Evolutionary conservation across 139 green algal species (phyloP).

Genomic region (Chlorella vulgaris): DNA sequence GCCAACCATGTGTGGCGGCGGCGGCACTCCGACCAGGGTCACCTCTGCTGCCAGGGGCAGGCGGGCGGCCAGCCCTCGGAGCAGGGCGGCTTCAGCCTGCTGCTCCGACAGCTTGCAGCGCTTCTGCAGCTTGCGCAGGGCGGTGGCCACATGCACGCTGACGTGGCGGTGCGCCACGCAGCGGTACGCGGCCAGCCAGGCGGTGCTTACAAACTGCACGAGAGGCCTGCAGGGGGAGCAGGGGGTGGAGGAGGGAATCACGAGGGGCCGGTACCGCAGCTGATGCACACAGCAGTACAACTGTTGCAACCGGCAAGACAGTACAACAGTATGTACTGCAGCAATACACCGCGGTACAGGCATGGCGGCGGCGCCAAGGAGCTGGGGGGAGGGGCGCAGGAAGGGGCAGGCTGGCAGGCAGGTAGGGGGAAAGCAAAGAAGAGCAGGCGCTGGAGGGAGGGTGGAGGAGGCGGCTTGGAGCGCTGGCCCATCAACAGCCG

Average conservation of each 20-base stretch:
- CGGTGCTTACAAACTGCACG: not conserved
- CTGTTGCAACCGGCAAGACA: too few relatives aligned
- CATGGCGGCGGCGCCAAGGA: not conserved
- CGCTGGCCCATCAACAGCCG: too few relatives aligned
- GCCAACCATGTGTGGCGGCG: too few relatives aligned
- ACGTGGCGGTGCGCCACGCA: not conserved
- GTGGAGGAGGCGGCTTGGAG: too few relatives aligned
- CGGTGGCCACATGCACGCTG: not conserved
- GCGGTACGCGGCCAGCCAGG: slow-evolving; percentile 11
- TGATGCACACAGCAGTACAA: too few relatives aligned
- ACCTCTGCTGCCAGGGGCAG: slow-evolving; percentile 5
- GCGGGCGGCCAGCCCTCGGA: not conserved
- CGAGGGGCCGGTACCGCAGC: too few relatives aligned
- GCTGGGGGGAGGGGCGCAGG: not conserved
- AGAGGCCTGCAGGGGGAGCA: not conserved
- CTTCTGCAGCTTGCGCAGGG: not conserved
- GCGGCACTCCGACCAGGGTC: not conserved
- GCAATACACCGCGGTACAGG: too few relatives aligned
- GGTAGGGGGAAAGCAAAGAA: too few relatives aligned
- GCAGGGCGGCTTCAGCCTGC: not conserved
- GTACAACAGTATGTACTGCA: too few relatives aligned
- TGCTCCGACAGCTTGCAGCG: not conserved
- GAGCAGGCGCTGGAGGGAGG: too few relatives aligned
- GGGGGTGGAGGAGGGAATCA: not conserved
- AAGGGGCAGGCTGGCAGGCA: too few relatives aligned